phyloP scores from a whole-genome alignment of 352 stramenopile species.

The Pythium plurisporium region DNA sequence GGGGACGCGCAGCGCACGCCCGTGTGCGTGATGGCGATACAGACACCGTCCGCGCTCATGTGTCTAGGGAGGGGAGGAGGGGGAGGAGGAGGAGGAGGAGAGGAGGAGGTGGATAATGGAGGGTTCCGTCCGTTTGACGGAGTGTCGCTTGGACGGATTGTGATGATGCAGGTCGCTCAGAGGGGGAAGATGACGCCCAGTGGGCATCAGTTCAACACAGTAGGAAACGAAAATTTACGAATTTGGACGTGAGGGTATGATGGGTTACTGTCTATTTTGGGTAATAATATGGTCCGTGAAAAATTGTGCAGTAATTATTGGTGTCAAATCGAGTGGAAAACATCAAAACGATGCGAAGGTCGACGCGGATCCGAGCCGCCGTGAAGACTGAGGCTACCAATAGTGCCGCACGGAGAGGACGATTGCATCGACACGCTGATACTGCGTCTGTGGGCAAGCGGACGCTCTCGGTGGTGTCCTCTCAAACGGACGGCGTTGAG shows the following conservation, averaged over 20 bases:
- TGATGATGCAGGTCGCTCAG: no score
- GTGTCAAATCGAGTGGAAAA: not conserved
- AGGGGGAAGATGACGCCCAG: not conserved
- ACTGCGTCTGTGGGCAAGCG: not conserved
- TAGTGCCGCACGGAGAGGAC: not conserved
- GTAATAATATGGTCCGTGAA: not conserved
- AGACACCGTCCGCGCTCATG: slow-evolving; percentile 43
- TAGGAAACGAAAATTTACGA: no score
- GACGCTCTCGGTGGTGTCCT: not conserved
- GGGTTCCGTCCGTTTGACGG: not conserved
- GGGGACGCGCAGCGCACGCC: slow-evolving; percentile 55
- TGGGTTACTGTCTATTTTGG: not conserved
- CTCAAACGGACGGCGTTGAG: not conserved
- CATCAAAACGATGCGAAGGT: slow-evolving; percentile 16
- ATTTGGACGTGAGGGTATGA: no score
- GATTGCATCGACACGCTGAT: not conserved
- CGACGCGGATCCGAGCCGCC: slow-evolving; percentile 12
- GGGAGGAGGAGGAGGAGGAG: slow-evolving; percentile 1
- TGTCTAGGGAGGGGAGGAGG: slow-evolving; percentile 15
- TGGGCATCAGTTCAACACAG: no score
- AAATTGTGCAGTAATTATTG: not conserved
- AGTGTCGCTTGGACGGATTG: no score
- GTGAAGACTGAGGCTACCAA: not conserved
- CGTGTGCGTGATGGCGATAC: slow-evolving; percentile 56
- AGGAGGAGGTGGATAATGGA: not conserved